Conservation (phyloP, 306 rosid genomes). For the Alnus glutinosa region DNA sequence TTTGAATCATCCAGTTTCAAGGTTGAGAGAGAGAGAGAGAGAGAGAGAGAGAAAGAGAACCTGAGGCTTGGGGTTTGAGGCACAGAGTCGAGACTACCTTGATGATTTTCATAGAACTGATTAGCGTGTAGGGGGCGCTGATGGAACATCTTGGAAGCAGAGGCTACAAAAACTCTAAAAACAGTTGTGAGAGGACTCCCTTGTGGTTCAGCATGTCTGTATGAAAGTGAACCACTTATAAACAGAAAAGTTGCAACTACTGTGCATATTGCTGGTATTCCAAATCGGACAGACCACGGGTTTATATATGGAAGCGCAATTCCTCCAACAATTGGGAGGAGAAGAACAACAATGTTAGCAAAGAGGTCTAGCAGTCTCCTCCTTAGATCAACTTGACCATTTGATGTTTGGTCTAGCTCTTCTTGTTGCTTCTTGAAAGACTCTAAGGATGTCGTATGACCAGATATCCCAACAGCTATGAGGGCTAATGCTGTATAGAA, state of each 20-base stretch:
- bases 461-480: background rate
- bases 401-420: background rate
- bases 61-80: conserved; percentile 22
- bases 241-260: conserved; percentile 22
- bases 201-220: background rate
- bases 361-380: background rate
- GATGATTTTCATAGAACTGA: background rate
- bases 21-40: no score
- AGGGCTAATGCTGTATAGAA: conserved; percentile 9
- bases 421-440: background rate
- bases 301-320: conserved; percentile 8
- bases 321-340: conserved; percentile 19
- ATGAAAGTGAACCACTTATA: conserved; percentile 17
- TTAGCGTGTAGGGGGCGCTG: background rate
- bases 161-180: conserved; percentile 29
- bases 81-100: background rate
- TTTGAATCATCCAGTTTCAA: no score
- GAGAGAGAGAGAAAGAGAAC: background rate
- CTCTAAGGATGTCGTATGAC: background rate
- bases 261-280: conserved; percentile 8
- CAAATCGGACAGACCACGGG: conserved; percentile 31
- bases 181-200: conserved; percentile 31
- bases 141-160: conserved; percentile 18
- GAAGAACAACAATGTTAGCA: background rate
- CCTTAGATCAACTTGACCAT: background rate